These are phyloP conservation scores for Lathyrus aphaca DNA, from an alignment of 306 rosid genomes.

Conservation along the genomic window DNA sequence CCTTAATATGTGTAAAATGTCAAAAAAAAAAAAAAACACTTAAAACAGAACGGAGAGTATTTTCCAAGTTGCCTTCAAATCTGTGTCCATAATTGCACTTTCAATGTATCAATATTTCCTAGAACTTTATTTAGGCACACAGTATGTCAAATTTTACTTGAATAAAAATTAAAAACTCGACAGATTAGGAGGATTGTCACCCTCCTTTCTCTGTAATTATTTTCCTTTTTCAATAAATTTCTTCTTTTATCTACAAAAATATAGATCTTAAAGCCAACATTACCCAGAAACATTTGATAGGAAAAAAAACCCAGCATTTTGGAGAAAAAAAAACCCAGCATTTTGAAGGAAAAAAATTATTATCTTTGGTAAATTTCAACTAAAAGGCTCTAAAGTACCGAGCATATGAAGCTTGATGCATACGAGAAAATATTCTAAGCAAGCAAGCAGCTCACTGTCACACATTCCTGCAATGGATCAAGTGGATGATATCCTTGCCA, in stretches of 20 bases:
- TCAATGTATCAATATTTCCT: background rate
- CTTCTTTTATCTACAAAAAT: background rate
- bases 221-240: background rate
- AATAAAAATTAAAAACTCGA: background rate
- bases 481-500: background rate
- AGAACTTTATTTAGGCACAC: background rate
- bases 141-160: background rate
- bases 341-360: background rate
- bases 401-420: background rate
- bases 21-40: too few species aligned
- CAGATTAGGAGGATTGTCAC: conserved; percentile 1
- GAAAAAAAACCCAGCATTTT: background rate
- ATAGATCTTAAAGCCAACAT: background rate
- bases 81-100: background rate
- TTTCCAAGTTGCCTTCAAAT: background rate
- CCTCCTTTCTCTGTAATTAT: background rate
- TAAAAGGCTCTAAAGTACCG: background rate
- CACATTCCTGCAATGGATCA: background rate
- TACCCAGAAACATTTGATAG: background rate
- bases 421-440: background rate
- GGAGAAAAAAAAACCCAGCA: background rate
- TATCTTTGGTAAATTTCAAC: conserved; percentile 25
- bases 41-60: too few species aligned
- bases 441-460: background rate
- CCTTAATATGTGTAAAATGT: too few species aligned